Conservation (phyloP, 2,329 filamentous ascomycete species). For the Arthroderma sp. region DNA sequence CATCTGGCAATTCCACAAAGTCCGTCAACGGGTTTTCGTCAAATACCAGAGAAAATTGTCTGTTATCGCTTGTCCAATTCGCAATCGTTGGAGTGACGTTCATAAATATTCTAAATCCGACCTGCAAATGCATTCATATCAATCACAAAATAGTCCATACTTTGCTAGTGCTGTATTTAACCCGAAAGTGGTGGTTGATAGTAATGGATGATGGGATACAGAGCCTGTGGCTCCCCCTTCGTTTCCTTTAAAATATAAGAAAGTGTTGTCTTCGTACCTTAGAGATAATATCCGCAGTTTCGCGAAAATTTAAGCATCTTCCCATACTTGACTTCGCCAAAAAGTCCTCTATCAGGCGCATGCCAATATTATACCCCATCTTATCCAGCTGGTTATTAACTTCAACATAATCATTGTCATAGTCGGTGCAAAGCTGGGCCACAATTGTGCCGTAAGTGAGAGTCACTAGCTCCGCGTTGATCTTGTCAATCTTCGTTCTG, state of each 20-base stretch:
- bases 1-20: slow-evolving; percentile 93
- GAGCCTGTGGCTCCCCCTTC: not conserved
- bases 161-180: too few species aligned
- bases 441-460: slow-evolving; percentile 97
- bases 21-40: slow-evolving; percentile 95
- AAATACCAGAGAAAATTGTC: slow-evolving; percentile 90
- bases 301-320: slow-evolving; percentile 80
- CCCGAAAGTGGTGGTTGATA: too few species aligned
- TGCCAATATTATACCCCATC: slow-evolving; percentile 98
- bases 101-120: slow-evolving; percentile 98
- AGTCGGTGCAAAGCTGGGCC: slow-evolving; percentile 90
- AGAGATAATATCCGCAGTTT: slow-evolving; percentile 93
- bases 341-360: slow-evolving; percentile 93
- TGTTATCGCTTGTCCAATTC: slow-evolving; percentile 92
- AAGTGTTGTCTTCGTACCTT: slow-evolving; percentile 44
- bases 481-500: slow-evolving; percentile 91
- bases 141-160: too few species aligned
- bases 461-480: slow-evolving; percentile 93
- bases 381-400: slow-evolving; percentile 97
- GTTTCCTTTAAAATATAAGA: not conserved
- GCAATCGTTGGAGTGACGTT: slow-evolving; percentile 89
- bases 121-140: slow-evolving; percentile 36
- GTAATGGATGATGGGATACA: too few species aligned
- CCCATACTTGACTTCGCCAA: slow-evolving; percentile 87
- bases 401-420: slow-evolving; percentile 82